Base-by-base conservation (phyloP, 2,329 filamentous ascomycete species). In the Pseudodiploospora longispora region DNA sequence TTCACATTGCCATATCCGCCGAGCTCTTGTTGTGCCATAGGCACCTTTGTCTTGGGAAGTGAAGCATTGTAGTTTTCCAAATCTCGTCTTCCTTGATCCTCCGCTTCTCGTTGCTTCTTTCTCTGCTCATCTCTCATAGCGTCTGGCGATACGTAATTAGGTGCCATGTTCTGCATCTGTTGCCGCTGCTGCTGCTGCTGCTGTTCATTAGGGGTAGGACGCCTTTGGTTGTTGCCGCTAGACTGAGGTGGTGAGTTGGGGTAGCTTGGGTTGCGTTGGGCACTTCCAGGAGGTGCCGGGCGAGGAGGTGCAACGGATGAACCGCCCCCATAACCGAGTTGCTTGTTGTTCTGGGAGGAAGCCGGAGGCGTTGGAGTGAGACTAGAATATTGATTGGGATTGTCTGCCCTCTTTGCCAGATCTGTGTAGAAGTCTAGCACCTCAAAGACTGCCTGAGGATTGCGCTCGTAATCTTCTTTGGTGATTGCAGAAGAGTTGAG, bases 391-490 rank as follows among this genome's bases (percentile, higher is more conserved):
- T 78, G 75, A 52, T 78, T 74, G 7, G 83, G 82, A 58, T 88
- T 82, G 45, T 88, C 81, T 41, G 78, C 75, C 50, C 83, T 74
- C 69, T 88, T 88, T 50, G 84, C 83, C 39, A 90, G 83, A 63
- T 89, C 85, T 2, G 85, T 87, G 67, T 90, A 91, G 67, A 91
- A 91, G 61, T 90, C 84, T 12, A 91, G 70, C 37, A 88, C 86
- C 60, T 91, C 86, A 44, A 88, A 82, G 28, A 81, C 85, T 47
- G 81, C 88, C 69, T 91, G 85, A 5, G 93, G 93, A 59, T 98
- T 96, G 60, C 93, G 90, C 67, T 95, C 88, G 66, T 97, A 97
- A 63, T 98, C 93, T 59, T 98, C 93, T 67, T 96, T 95, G 47
- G 93, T 97, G 59, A 98, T 93, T 47, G 93, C 93, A 3, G 93